phyloP scores from a whole-genome alignment of 2,329 filamentous ascomycete genomes.

The Allantophomopsis lycopodina region DNA sequence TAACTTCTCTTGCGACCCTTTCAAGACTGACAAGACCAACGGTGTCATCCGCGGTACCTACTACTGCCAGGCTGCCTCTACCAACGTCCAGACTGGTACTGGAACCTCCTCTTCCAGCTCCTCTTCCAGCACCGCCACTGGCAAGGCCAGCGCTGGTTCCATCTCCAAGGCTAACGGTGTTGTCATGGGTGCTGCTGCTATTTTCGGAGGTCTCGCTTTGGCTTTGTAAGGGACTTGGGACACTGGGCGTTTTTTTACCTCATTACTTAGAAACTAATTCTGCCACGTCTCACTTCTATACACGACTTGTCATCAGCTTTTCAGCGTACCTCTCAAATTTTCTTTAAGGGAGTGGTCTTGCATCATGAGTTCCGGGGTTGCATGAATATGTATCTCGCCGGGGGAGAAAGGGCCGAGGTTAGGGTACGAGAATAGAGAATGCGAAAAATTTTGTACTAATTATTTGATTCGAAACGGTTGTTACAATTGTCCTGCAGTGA shows the following conservation, averaged over 20 bases:
- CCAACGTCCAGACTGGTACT: constrained; percentile 8
- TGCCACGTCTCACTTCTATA: constrained; percentile 17
- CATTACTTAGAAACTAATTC: constrained; percentile 20
- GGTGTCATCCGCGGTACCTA: constrained; percentile 30
- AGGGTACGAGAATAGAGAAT: no score
- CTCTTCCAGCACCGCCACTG: constrained; percentile 15
- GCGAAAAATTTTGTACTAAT: no score
- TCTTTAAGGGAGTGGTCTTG: no score
- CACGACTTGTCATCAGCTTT: constrained; percentile 1
- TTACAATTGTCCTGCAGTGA: no score
- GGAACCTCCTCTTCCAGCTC: constrained; percentile 20
- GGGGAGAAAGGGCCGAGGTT: no score
- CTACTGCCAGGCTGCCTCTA: constrained; percentile 22
- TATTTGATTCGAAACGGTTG: no score
- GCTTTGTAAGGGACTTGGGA: constrained; percentile 25
- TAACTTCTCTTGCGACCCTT: constrained; percentile 13
- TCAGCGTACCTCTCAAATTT: background rate
- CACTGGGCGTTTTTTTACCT: constrained; percentile 18
- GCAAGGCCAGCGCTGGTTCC: constrained; percentile 21
- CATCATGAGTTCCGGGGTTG: no score
- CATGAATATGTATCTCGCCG: no score
- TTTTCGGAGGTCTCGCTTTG: constrained; percentile 28
- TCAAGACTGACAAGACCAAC: constrained; percentile 15
- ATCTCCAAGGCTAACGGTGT: constrained; percentile 20
- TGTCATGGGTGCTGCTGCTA: constrained; percentile 24